Percentiles rank a stretch among this genome's conserved stretches.
phyloP scores from a whole-genome alignment of 2,329 filamentous ascomycete species.

The Trichoderma sp. region DNA sequence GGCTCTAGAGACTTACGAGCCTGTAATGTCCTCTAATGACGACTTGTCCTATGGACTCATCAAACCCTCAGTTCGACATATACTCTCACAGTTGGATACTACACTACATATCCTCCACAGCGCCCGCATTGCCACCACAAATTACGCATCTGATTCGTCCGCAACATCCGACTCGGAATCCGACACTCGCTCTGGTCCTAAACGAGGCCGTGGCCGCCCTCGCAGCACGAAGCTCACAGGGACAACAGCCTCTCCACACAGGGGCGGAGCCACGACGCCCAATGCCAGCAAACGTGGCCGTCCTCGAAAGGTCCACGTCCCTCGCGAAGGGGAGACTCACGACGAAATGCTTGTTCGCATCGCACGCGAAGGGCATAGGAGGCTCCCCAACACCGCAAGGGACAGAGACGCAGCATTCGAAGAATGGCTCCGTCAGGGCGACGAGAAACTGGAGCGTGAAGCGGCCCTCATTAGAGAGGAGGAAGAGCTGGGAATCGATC shows the following conservation, averaged over 20 bases:
- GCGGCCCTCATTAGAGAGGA: constrained; percentile 27
- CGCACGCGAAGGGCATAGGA: constrained; percentile 48
- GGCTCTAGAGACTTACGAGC: constrained; percentile 43
- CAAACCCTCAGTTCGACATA: constrained; percentile 69
- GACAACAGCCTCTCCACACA: not conserved
- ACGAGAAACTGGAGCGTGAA: constrained; percentile 33
- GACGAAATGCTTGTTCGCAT: constrained; percentile 52
- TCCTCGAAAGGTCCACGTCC: constrained; percentile 46
- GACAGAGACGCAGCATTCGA: constrained; percentile 42
- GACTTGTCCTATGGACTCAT: constrained; percentile 67
- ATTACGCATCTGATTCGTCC: constrained; percentile 46
- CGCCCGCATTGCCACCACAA: constrained; percentile 56
- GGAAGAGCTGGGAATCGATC: constrained; percentile 29
- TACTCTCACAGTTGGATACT: constrained; percentile 70
- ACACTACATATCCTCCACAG: constrained; percentile 73
- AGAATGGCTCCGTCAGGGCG: constrained; percentile 41
- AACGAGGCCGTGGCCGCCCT: constrained; percentile 38
- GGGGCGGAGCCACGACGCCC: constrained; percentile 25
- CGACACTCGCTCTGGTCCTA: constrained; percentile 36
- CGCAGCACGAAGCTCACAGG: constrained; percentile 30
- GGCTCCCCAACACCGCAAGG: constrained; percentile 35
- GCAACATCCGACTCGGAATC: constrained; percentile 44
- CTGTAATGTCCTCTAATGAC: constrained; percentile 71
- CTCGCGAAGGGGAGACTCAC: constrained; percentile 50
- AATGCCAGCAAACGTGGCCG: constrained; percentile 41